These are phyloP conservation scores for Cryptococcus deneoformans DNA, from an alignment of 1,284 basidiomycete species.

Conservation along the genomic window DNA sequence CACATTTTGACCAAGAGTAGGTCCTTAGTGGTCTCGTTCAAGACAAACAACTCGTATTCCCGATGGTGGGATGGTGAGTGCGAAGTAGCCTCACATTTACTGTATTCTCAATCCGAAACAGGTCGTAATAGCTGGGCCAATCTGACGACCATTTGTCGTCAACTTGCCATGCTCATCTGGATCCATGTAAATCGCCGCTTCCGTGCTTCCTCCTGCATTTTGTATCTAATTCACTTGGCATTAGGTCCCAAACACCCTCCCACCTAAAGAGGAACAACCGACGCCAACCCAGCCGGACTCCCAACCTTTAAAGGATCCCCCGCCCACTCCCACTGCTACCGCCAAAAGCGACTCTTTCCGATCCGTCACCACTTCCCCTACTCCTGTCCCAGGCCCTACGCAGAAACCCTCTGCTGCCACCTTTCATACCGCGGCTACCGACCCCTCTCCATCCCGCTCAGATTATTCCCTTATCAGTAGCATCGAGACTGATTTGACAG, in stretches of 20 bases:
- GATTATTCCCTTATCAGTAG: not conserved
- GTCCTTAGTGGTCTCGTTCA: conserved; percentile 34
- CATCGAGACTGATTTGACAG: not conserved
- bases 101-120: not conserved
- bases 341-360: not conserved
- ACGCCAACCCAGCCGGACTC: not conserved
- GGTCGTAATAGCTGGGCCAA: conserved; percentile 33
- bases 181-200: conserved; percentile 17
- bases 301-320: not conserved
- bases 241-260: not conserved
- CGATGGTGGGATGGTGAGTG: conserved; percentile 35
- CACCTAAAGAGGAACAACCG: not conserved
- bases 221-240: not conserved
- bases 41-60: conserved; percentile 33
- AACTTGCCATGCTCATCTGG: conserved; percentile 33
- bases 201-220: not conserved
- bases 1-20: conserved; percentile 4
- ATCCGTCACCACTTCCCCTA: not conserved
- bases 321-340: not conserved
- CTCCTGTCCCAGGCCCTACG: no score
- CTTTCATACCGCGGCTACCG: not conserved
- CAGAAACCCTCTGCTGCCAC: not conserved
- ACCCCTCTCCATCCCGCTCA: no score
- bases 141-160: conserved; percentile 25
- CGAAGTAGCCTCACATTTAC: not conserved